phyloP scores from a whole-genome alignment of 192 early-diverging fungal genomes.

The Funneliformis mosseae region DNA sequence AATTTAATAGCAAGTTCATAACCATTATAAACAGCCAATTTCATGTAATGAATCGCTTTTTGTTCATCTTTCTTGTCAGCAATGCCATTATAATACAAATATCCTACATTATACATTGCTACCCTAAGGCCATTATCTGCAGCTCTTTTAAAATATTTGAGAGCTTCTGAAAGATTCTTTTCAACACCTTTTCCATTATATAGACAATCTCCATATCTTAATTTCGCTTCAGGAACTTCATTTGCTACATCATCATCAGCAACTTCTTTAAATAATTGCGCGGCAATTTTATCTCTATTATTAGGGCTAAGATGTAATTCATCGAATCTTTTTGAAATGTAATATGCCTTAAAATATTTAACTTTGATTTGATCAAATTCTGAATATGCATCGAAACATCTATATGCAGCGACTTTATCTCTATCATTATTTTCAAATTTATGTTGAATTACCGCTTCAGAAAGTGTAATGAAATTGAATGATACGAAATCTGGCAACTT shows the following conservation, averaged over 20 bases:
- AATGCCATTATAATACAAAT: background rate
- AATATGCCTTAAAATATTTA: background rate
- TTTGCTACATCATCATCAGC: background rate
- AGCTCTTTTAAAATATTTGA: background rate
- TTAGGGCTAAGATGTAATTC: background rate
- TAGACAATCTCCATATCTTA: background rate
- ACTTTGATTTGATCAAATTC: background rate
- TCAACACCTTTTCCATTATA: background rate
- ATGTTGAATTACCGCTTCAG: background rate
- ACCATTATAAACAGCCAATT: background rate
- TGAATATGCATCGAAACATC: background rate
- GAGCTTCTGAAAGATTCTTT: background rate
- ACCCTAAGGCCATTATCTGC: background rate
- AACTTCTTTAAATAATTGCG: constrained; percentile 2
- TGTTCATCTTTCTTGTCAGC: background rate
- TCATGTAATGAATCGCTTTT: background rate
- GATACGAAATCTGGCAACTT: background rate
- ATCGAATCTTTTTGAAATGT: background rate
- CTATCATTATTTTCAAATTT: too few species aligned
- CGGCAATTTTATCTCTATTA: background rate
- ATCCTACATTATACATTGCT: background rate
- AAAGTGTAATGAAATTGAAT: background rate
- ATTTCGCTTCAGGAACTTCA: background rate
- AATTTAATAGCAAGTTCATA: background rate
- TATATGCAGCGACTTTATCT: background rate